Base-by-base conservation (phyloP, 805 yeast species). In the Candida chauliodis region DNA sequence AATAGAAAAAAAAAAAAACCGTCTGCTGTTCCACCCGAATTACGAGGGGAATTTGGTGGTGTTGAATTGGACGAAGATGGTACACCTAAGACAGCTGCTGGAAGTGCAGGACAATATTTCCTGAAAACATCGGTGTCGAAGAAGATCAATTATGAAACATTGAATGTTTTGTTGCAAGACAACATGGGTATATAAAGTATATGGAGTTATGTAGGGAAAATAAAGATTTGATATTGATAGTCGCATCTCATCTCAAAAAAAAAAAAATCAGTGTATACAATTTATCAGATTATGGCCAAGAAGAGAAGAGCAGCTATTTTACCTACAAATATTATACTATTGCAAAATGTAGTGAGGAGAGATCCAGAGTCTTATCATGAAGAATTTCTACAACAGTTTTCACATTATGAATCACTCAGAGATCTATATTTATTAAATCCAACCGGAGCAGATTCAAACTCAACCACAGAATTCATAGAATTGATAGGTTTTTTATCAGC, bases 311-410 rank as follows among this genome's bases (percentile, higher is more conserved):
- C 96, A 19, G 96, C 97, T 32, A 75, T 90, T 41, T 69, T 91
- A 56, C 98, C 98, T 8, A 85, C 89, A 14, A 93, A 93, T 62
- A 84, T 93, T 56, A 90, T 95, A 26, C 68, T 91, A 45, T 66
- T 93, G 43, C 99, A 93, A 65, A 93, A 93, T 59, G 72, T 93
- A 47, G 95, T 93, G 8, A 83, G 90, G 50, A 75, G 97, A 52
- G 99, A 93, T 59, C 97, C 99, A 2, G 84, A 77, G 50, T 90
- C 98, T 0, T 93, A 93, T 58, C 79, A 79, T 43, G 99, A 93
- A 61, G 99, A 93, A 61, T 93, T 93, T 60, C 60, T 84, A 27
- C 93, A 89, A 52, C 99, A 93, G 58, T 88, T 83, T 57, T 78
- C 93, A 37, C 98, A 93, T 59, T 93, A 93, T 61, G 89, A 84